Conservation (phyloP, 257 asterid genomes). For the Nicotiana tomentosiformis region DNA sequence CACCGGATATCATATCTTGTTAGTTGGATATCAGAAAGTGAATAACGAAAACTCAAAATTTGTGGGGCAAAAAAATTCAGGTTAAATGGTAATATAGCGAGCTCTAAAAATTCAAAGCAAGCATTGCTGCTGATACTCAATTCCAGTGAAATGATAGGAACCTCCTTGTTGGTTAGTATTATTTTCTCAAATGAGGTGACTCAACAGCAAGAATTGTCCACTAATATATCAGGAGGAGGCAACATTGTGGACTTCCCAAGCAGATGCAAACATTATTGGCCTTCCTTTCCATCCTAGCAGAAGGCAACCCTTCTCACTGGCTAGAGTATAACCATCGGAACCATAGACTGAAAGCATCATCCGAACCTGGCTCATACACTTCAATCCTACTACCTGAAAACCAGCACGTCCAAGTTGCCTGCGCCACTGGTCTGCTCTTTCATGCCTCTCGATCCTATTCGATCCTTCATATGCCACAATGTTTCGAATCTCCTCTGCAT, state of each 20-base stretch:
- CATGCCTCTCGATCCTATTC: conserved; percentile 49
- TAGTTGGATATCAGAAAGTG: not conserved
- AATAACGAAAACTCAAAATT: not conserved
- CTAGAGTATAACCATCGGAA: conserved; percentile 40
- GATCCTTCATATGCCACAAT: conserved; percentile 52
- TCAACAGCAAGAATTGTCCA: not conserved
- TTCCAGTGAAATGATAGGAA: not conserved
- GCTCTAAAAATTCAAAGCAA: not conserved
- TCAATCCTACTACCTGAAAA: conserved; percentile 36
- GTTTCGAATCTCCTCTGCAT: conserved; percentile 41
- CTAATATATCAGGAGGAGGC: not conserved
- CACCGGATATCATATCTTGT: not conserved
- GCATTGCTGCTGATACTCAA: not conserved
- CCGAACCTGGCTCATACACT: conserved; percentile 29
- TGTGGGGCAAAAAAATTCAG: not conserved
- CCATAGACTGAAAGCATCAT: conserved; percentile 37
- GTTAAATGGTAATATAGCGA: not conserved
- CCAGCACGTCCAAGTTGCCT: conserved; percentile 51
- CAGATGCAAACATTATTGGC: conserved; percentile 55
- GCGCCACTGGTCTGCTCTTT: conserved; percentile 60
- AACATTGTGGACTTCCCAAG: conserved; percentile 32
- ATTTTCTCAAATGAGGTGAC: not conserved
- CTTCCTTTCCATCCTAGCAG: conserved; percentile 72
- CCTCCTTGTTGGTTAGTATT: not conserved
- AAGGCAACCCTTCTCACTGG: conserved; percentile 49